Evolutionary conservation across 2,329 filamentous ascomycete genomes (phyloP), one percentile per base, ranked within the genome.

Genomic region (Plectosphaerella sp.): DNA sequence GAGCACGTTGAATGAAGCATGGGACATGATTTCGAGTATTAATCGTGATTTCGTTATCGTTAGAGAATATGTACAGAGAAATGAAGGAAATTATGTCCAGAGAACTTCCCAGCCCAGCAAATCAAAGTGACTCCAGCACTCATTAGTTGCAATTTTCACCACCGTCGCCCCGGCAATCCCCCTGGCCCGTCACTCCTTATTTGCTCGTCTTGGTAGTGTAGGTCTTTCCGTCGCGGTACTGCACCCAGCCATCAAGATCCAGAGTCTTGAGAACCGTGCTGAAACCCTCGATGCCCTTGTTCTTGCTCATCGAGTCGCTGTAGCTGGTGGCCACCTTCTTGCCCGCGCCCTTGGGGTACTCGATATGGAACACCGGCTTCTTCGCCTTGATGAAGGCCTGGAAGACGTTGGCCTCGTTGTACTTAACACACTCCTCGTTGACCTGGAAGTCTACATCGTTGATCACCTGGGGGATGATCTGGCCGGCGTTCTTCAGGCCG

Each of bases 331-430:
- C 61, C 16, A 79, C 68, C 5, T 11, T 14, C 3, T 58, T 52
- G 6, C 65, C 65, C 8, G 75, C 77, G 8, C 72, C 75, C 42
- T 77, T 71, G 4, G 83, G 83, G 61, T 89, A 89, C 68, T 89
- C 87, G 57, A 89, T 87, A 62, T 88, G 81, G 63, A 89, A 88
- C 25, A 89, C 86, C 2, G 86, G 84, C 65, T 89, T 88, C 25
- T 74, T 73, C 5, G 77, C 77, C 11, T 75, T 60, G 52, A 85
- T 76, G 61, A 88, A 88, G 4, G 76, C 67, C 3, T 70, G 66
- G 63, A 83, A 88, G 2, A 67, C 75, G 35, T 70, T 67, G 62
- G 85, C 88, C 63, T 89, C 84, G 4, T 69, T 55, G 59, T 81
- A 81, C 62, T 84, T 59, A 15, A 77, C 74, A 63, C 86, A 89